These are phyloP conservation scores for Clitopilus passeckerianus DNA, from an alignment of 768 basidiomycete species.

Conservation along the genomic window DNA sequence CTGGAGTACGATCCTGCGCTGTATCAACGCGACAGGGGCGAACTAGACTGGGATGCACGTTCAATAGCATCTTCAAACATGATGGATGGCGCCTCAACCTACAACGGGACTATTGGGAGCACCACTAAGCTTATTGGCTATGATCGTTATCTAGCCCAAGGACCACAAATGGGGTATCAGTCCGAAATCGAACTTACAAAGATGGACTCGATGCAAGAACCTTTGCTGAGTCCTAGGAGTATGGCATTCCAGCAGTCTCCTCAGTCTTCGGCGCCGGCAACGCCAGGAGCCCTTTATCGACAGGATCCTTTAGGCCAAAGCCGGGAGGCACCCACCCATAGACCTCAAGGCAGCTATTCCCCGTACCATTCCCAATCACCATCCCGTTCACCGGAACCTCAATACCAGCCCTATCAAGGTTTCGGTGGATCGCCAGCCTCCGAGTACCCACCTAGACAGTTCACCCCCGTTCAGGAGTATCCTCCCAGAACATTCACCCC, in stretches of 20 bases:
- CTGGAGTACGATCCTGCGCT: slow-evolving; percentile 79
- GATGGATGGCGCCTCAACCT: slow-evolving; percentile 37
- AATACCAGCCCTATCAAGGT: slow-evolving; percentile 12
- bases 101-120: slow-evolving; percentile 24
- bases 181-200: slow-evolving; percentile 50
- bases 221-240: slow-evolving; percentile 41
- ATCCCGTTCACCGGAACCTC: slow-evolving; percentile 16
- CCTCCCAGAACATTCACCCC: slow-evolving; percentile 12
- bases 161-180: slow-evolving; percentile 24
- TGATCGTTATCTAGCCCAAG: slow-evolving; percentile 52
- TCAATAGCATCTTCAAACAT: slow-evolving; percentile 63
- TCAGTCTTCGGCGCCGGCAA: slow-evolving; percentile 31
- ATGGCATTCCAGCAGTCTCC: slow-evolving; percentile 33
- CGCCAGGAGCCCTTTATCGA: slow-evolving; percentile 37
- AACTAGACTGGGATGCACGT: slow-evolving; percentile 83
- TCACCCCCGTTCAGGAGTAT: slow-evolving; percentile 11
- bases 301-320: slow-evolving; percentile 27
- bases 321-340: slow-evolving; percentile 60
- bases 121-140: slow-evolving; percentile 37
- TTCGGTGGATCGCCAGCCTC: slow-evolving; percentile 5
- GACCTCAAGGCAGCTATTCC: slow-evolving; percentile 44
- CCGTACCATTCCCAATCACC: slow-evolving; percentile 16
- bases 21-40: slow-evolving; percentile 78
- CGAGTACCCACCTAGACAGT: slow-evolving; percentile 8
- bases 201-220: slow-evolving; percentile 56